These are phyloP conservation scores for Saururus chinensis DNA, from an alignment of 164 flowering plant genomes.

Conservation along the genomic window DNA sequence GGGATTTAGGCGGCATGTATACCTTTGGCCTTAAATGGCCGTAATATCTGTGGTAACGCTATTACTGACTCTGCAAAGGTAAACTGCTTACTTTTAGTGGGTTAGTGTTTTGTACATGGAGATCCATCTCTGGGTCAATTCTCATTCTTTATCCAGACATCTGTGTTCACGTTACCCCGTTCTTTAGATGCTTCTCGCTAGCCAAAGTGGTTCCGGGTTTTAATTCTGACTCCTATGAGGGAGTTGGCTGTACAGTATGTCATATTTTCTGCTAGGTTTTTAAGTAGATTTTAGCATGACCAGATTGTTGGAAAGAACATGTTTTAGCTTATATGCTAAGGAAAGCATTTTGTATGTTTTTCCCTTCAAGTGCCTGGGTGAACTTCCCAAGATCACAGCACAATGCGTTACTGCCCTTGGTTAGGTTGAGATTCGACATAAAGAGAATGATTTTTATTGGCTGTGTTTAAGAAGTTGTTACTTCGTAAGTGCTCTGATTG, in stretches of 20 bases:
- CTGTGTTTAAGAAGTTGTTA: too few relatives aligned
- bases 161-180: slow-evolving; percentile 87
- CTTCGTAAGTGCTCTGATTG: too few relatives aligned
- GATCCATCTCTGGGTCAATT: neutral
- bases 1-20: slow-evolving; percentile 79
- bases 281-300: too few relatives aligned
- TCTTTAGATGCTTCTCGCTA: slow-evolving; percentile 73
- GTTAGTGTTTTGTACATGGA: neutral
- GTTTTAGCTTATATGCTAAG: too few relatives aligned
- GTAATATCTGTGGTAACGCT: slow-evolving; percentile 96
- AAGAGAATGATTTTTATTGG: too few relatives aligned
- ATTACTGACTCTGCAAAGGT: slow-evolving; percentile 98
- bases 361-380: too few relatives aligned
- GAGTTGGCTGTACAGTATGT: slow-evolving; percentile 96
- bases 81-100: neutral
- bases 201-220: too few relatives aligned
- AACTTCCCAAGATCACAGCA: too few relatives aligned
- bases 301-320: too few relatives aligned
- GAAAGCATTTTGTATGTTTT: too few relatives aligned
- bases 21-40: slow-evolving; percentile 74
- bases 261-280: neutral
- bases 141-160: slow-evolving; percentile 44
- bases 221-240: slow-evolving; percentile 89
- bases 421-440: too few relatives aligned
- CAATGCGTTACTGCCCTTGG: too few relatives aligned